phyloP scores from a whole-genome alignment of 176 grass and related monocot species.

The Stipa capillata region DNA sequence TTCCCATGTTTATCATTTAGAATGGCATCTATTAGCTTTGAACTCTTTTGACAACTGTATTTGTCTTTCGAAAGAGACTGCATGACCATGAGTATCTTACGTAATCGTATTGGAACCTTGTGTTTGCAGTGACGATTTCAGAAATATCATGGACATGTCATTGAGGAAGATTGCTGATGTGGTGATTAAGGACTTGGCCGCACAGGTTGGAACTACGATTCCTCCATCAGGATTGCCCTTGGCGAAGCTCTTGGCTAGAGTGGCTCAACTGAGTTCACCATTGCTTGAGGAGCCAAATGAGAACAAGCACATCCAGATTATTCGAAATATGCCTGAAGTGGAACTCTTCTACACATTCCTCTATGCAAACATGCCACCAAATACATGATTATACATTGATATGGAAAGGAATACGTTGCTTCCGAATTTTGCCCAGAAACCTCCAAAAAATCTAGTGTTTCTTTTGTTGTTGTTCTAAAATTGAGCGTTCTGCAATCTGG shows the following conservation, averaged over 20 bases:
- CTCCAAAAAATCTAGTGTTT: neutral
- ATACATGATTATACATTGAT: slow-evolving; percentile 10
- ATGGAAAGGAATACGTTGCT: neutral
- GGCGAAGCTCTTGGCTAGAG: slow-evolving; percentile 72
- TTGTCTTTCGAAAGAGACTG: no score
- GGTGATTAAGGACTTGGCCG: slow-evolving; percentile 42
- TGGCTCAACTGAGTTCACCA: slow-evolving; percentile 44
- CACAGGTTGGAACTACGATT: slow-evolving; percentile 28
- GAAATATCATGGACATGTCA: slow-evolving; percentile 70
- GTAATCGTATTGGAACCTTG: neutral
- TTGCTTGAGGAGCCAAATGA: slow-evolving; percentile 84
- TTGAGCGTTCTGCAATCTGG: no score
- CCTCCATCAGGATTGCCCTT: slow-evolving; percentile 54
- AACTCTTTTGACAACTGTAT: no score
- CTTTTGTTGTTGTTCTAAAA: no score
- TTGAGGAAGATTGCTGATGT: slow-evolving; percentile 56
- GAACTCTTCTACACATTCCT: slow-evolving; percentile 88
- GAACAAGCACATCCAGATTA: slow-evolving; percentile 76
- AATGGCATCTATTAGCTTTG: neutral
- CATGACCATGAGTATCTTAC: neutral
- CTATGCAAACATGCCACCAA: slow-evolving; percentile 65
- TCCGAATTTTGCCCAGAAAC: slow-evolving; percentile 4
- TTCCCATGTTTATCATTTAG: neutral
- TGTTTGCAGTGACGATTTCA: slow-evolving; percentile 73
- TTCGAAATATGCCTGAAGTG: slow-evolving; percentile 71